Conservation (phyloP, 148 eudicot genomes). For the Vaccinium vitisidaea region DNA sequence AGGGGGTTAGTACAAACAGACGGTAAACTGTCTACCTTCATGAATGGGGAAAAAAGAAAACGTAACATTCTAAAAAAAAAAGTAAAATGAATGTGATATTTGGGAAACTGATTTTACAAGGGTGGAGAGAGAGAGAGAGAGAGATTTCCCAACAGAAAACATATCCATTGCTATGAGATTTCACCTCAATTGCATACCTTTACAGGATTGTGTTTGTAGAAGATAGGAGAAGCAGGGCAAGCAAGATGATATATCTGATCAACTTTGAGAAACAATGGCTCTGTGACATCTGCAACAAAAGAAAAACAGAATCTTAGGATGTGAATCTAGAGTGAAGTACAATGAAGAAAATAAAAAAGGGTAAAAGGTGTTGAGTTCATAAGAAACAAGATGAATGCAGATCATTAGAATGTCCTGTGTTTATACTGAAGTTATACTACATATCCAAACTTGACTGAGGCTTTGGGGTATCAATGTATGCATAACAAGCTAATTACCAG, state of each 20-base stretch:
- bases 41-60: neutral
- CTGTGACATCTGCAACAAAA: slow-evolving; percentile 73
- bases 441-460: neutral
- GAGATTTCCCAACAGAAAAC: neutral
- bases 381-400: neutral
- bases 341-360: neutral
- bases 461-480: neutral
- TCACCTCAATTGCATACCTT: slow-evolving; percentile 41
- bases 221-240: slow-evolving; percentile 96
- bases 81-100: neutral
- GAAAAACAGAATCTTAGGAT: neutral
- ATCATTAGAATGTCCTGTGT: neutral
- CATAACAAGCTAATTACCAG: slow-evolving; percentile 2
- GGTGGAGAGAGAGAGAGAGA: neutral
- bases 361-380: neutral
- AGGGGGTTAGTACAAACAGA: neutral
- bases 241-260: slow-evolving; percentile 97
- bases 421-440: neutral
- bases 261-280: slow-evolving; percentile 79
- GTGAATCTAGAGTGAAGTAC: neutral
- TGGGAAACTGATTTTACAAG: neutral
- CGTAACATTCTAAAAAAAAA: neutral
- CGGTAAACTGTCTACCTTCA: neutral
- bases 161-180: neutral
- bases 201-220: slow-evolving; percentile 95